phyloP scores from a whole-genome alignment of 768 basidiomycete genomes.

The Calocybe indica region DNA sequence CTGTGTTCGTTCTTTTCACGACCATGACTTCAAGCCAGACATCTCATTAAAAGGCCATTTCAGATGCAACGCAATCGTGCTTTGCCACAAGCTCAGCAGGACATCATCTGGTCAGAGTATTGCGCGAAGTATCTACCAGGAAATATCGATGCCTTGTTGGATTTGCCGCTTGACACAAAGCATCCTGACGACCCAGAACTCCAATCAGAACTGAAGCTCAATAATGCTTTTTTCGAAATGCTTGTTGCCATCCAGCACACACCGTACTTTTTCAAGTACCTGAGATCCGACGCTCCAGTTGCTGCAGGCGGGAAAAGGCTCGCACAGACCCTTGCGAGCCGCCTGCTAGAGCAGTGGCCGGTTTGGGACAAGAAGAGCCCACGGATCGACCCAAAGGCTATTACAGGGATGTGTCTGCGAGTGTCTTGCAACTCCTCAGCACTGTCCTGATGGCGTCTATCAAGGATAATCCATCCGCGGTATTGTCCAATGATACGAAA shows the following conservation, averaged over 20 bases:
- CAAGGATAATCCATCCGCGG: neutral
- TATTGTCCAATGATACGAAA: neutral
- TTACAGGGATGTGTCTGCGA: neutral
- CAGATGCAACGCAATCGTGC: conserved; percentile 3
- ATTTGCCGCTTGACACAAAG: neutral
- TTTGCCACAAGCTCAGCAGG: conserved; percentile 6
- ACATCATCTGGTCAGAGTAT: conserved; percentile 10
- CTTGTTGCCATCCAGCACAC: conserved; percentile 13
- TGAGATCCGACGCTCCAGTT: conserved; percentile 9
- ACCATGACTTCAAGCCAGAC: too few species aligned
- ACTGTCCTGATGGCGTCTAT: neutral
- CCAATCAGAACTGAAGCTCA: neutral
- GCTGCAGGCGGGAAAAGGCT: conserved; percentile 12
- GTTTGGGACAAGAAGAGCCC: conserved; percentile 9
- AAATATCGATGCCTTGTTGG: conserved; percentile 9
- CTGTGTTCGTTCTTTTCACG: too few species aligned
- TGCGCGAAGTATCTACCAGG: conserved; percentile 14
- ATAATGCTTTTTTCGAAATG: conserved; percentile 14
- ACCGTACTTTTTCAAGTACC: conserved; percentile 15
- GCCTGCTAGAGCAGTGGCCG: conserved; percentile 4
- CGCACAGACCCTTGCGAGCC: conserved; percentile 9
- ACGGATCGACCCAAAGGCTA: neutral
- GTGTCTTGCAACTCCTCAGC: neutral
- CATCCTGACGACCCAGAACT: neutral
- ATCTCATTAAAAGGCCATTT: too few species aligned